These are phyloP conservation scores for Phytopythium kandeliae DNA, from an alignment of 352 stramenopile genomes.

Conservation along the genomic window DNA sequence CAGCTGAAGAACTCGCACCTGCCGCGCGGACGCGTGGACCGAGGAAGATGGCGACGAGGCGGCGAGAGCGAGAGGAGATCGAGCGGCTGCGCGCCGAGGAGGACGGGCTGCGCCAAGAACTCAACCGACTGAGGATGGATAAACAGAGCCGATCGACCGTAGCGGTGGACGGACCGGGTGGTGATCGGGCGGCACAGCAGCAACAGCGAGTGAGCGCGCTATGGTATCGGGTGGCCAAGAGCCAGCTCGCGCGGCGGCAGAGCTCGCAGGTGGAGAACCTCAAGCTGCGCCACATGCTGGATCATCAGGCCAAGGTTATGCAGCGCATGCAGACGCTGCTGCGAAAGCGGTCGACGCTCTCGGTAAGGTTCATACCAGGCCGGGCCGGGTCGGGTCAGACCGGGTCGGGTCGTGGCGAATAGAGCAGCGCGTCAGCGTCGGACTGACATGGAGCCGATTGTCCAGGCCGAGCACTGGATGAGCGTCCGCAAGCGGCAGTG, in stretches of 20 bases:
- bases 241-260: constrained; percentile 13
- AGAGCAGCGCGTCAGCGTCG: no score
- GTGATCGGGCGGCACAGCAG: background rate
- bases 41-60: background rate
- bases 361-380: no score
- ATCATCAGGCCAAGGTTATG: constrained; percentile 15
- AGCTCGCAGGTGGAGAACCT: constrained; percentile 22
- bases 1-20: background rate
- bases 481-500: constrained; percentile 6
- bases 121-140: background rate
- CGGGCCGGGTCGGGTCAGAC: no score
- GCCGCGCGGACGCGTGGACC: background rate
- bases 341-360: constrained; percentile 13
- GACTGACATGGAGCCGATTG: no score
- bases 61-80: constrained; percentile 6
- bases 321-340: constrained; percentile 18
- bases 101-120: background rate
- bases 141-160: background rate
- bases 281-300: constrained; percentile 17
- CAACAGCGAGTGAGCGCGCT: constrained; percentile 1
- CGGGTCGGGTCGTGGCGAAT: no score
- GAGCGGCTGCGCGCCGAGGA: constrained; percentile 4
- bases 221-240: constrained; percentile 14
- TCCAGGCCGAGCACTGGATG: constrained; percentile 7
- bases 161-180: background rate